Conservation (phyloP, 805 yeast genomes). For the Yarrowia sp. region DNA sequence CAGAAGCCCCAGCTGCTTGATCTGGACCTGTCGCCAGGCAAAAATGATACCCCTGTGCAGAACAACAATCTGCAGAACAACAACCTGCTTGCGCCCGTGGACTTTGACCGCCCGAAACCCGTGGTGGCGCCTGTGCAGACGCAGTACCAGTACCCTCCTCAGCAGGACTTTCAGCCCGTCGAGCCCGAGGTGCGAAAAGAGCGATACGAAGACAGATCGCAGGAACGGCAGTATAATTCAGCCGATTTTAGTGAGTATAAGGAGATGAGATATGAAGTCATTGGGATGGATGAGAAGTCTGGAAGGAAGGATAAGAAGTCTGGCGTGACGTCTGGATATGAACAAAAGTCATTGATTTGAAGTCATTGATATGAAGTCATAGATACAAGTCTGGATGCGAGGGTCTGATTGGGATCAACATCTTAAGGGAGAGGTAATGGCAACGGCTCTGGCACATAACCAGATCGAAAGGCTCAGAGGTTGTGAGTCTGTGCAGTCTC, state of each 20-base stretch:
- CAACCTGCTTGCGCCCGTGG: constrained; percentile 5
- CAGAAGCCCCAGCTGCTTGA: constrained; percentile 31
- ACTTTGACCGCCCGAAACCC: constrained; percentile 17
- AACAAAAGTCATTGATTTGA: no score
- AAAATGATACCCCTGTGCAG: constrained; percentile 8
- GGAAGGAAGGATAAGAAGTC: background rate
- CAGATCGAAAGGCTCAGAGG: background rate
- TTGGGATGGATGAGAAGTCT: no score
- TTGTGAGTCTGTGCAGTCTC: no score
- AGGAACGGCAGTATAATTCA: constrained; percentile 24
- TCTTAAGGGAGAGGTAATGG: background rate
- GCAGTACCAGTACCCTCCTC: constrained; percentile 26
- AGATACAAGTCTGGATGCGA: background rate
- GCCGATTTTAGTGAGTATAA: constrained; percentile 37
- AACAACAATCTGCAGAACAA: background rate
- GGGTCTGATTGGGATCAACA: background rate
- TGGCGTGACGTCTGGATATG: no score
- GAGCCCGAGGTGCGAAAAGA: constrained; percentile 20
- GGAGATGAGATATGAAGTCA: background rate
- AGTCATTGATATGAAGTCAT: background rate
- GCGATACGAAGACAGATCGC: constrained; percentile 25
- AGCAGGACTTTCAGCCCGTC: constrained; percentile 23
- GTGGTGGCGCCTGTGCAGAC: constrained; percentile 25
- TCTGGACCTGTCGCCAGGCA: constrained; percentile 39
- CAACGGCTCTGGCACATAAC: background rate